Evolutionary conservation across 495 filamentous ascomycete genomes (phyloP), one percentile per base, ranked within the genome.

Genomic region (Aspergillus haitiensis): DNA sequence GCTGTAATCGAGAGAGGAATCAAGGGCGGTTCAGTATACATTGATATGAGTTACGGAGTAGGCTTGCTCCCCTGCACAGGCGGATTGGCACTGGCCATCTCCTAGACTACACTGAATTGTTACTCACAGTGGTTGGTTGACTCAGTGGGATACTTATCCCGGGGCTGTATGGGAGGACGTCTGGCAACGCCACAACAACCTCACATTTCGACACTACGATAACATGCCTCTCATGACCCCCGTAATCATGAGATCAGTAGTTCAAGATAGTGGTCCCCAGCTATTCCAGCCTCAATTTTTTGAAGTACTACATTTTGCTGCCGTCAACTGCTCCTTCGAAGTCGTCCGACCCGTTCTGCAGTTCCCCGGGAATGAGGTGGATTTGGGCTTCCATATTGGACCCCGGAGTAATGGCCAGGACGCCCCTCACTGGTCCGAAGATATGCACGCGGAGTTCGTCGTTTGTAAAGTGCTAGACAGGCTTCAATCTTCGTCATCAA

Each of bases 1-100:
- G 76, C 70, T 4, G 39, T 76, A 21, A 66, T 72, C 35, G 52
- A 62, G 32, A 69, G 76, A 35, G 76, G 60, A 8, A 61, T 67
- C 47, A 35, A 67, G 10, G 76, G 75, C 9, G 76, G 75, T 4
- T 67, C 60, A 9, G 75, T 69, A 47, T 42, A 34, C 27, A 50
- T 70, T 27, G 63, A 69, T 36, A 59, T 71, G 44, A n/a, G n/a
- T n/a, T n/a, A n/a, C n/a, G n/a, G n/a, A n/a, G n/a, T n/a, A n/a
- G n/a, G n/a, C n/a, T n/a, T n/a, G n/a, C n/a, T n/a, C n/a, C n/a
- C n/a, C n/a, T n/a, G n/a, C n/a, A n/a, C n/a, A n/a, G n/a, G n/a
- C n/a, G n/a, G n/a, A n/a, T n/a, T n/a, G n/a, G n/a, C n/a, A n/a
- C n/a, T n/a, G n/a, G n/a, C n/a, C n/a, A n/a, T n/a, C n/a, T n/a